Percentiles rank a stretch among this genome's conserved stretches.
These are phyloP conservation scores for Hirschfeldia incana DNA, from an alignment of 345 rosid species.

Conservation along the genomic window DNA sequence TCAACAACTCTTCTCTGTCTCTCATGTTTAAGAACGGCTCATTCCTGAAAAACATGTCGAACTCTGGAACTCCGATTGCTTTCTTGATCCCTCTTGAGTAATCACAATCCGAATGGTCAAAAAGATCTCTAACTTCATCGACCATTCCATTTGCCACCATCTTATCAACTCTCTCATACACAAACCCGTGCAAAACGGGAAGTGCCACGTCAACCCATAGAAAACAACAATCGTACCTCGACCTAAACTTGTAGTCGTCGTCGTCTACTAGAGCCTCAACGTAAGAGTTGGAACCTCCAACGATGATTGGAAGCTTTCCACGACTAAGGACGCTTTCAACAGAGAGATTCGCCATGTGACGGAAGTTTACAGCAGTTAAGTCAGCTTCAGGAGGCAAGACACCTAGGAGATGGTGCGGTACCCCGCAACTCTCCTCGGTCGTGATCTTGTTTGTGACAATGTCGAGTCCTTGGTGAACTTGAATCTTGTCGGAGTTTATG, in stretches of 20 bases:
- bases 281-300: conserved; percentile 82
- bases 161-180: conserved; percentile 58
- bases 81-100: conserved; percentile 56
- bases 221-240: conserved; percentile 64
- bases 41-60: conserved; percentile 50
- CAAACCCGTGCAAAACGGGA: conserved; percentile 49
- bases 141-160: conserved; percentile 69
- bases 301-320: conserved; percentile 64
- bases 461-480: conserved; percentile 62
- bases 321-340: conserved; percentile 44
- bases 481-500: conserved; percentile 79
- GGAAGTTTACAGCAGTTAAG: conserved; percentile 51
- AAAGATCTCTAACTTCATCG: conserved; percentile 58
- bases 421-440: conserved; percentile 54
- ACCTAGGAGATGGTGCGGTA: conserved; percentile 72
- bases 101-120: conserved; percentile 44
- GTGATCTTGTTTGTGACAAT: conserved; percentile 69
- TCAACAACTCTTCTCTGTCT: conserved; percentile 38
- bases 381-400: conserved; percentile 48
- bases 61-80: conserved; percentile 77
- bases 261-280: conserved; percentile 58
- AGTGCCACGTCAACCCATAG: conserved; percentile 61
- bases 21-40: conserved; percentile 39
- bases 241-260: conserved; percentile 43
- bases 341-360: conserved; percentile 50